Conservation (phyloP, 768 basidiomycete genomes). For the Mrakia blollopis region DNA sequence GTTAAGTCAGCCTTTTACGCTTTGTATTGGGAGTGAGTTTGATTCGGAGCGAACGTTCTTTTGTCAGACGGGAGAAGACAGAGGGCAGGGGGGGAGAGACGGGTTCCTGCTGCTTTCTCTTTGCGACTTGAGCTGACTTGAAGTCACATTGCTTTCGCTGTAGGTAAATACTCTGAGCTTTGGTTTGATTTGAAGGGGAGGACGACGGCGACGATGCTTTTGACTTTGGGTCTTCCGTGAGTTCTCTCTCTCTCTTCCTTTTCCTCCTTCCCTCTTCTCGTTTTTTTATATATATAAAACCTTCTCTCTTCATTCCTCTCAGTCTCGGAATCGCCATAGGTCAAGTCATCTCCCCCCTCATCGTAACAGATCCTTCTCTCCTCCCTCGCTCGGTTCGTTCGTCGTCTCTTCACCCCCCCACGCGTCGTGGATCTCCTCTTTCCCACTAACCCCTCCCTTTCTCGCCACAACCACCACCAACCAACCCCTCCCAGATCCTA, state of each 20-base stretch:
- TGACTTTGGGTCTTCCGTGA: constrained; percentile 46
- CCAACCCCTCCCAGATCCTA: neutral
- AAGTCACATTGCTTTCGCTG: constrained; percentile 58
- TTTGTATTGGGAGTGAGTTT: constrained; percentile 10
- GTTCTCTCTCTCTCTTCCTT: neutral
- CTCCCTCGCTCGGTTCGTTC: constrained; percentile 17
- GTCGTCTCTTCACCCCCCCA: neutral
- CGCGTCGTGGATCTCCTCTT: neutral
- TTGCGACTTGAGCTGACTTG: neutral
- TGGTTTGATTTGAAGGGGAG: constrained; percentile 76
- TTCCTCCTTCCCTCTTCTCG: neutral
- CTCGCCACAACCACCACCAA: neutral
- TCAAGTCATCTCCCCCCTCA: constrained; percentile 64
- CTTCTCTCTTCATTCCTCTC: neutral
- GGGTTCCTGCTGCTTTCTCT: constrained; percentile 53
- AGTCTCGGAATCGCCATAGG: constrained; percentile 66
- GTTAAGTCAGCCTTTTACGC: constrained; percentile 5
- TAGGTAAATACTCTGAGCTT: constrained; percentile 72
- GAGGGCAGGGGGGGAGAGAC: neutral
- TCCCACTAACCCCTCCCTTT: neutral
- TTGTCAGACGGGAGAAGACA: neutral
- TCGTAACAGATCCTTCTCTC: constrained; percentile 34
- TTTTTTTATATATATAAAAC: too few species aligned
- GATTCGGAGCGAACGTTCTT: neutral
- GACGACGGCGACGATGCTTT: constrained; percentile 69